Conservation (phyloP, 108 stramenopile species). For the Craspedostauros australis region DNA sequence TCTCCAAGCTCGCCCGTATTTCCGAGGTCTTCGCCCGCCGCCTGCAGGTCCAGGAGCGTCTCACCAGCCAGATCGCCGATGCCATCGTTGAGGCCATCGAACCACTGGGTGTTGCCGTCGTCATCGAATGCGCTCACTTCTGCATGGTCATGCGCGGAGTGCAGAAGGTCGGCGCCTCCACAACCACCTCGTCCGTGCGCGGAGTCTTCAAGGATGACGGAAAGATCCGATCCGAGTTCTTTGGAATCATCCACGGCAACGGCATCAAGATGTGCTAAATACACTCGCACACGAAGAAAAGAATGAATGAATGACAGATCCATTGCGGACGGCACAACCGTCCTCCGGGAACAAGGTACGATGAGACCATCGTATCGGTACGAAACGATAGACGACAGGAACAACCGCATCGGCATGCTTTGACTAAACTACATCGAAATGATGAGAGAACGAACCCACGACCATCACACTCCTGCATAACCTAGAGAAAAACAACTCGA, state of each 20-base stretch:
- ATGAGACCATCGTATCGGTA: too few relatives aligned
- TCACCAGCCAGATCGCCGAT: slow-evolving; percentile 94
- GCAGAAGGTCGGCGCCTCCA: slow-evolving; percentile 84
- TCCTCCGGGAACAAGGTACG: too few relatives aligned
- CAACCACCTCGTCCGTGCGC: slow-evolving; percentile 87
- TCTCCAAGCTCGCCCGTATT: slow-evolving; percentile 93
- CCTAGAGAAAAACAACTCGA: too few relatives aligned
- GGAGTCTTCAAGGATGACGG: slow-evolving; percentile 87
- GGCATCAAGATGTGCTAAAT: slow-evolving; percentile 31
- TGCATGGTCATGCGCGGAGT: slow-evolving; percentile 99
- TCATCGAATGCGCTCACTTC: slow-evolving; percentile 93
- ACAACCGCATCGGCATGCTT: too few relatives aligned
- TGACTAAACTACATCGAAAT: too few relatives aligned
- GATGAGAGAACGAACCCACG: too few relatives aligned
- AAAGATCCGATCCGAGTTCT: slow-evolving; percentile 93
- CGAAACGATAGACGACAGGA: too few relatives aligned
- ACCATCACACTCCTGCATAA: too few relatives aligned
- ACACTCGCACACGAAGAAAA: too few relatives aligned
- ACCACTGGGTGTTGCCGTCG: slow-evolving; percentile 97
- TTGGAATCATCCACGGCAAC: slow-evolving; percentile 76
- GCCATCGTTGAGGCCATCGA: slow-evolving; percentile 88
- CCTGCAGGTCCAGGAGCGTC: slow-evolving; percentile 97
- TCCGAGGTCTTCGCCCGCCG: slow-evolving; percentile 89
- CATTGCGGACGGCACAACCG: too few relatives aligned
- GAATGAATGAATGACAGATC: too few relatives aligned